These are phyloP conservation scores for Alternaria metachromatica DNA, from an alignment of 2,329 filamentous ascomycete genomes.

Conservation along the genomic window DNA sequence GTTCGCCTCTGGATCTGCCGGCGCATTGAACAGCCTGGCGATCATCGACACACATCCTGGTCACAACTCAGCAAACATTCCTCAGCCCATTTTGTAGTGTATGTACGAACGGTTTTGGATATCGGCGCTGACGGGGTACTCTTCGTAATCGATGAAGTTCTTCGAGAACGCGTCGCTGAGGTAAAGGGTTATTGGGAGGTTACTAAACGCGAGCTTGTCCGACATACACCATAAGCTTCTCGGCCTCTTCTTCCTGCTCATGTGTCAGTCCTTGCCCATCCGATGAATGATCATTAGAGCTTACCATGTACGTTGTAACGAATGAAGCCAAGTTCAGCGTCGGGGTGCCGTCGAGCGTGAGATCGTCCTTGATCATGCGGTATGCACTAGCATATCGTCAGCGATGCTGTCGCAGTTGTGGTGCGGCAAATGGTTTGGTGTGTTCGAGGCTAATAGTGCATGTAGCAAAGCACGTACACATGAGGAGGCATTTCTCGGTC, in stretches of 20 bases:
- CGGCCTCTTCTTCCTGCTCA: conserved; percentile 83
- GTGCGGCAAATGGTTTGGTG: neutral
- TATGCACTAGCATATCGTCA: conserved; percentile 65
- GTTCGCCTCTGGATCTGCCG: conserved; percentile 63
- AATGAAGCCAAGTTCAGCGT: conserved; percentile 79
- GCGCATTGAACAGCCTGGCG: conserved; percentile 80
- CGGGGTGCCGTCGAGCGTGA: conserved; percentile 79
- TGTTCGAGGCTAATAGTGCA: too few relatives aligned
- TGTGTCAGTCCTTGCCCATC: neutral
- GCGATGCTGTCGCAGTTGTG: neutral
- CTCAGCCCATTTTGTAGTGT: conserved; percentile 77
- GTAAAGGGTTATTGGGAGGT: conserved; percentile 8
- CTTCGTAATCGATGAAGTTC: conserved; percentile 73
- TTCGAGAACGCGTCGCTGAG: conserved; percentile 79
- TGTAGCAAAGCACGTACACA: conserved; percentile 53
- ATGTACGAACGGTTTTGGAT: conserved; percentile 80
- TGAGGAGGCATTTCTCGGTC: conserved; percentile 82
- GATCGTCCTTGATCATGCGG: conserved; percentile 88
- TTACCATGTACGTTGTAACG: conserved; percentile 93
- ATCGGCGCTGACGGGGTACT: conserved; percentile 59
- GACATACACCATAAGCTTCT: conserved; percentile 84
- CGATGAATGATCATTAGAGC: conserved; percentile 35
- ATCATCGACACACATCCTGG: conserved; percentile 63
- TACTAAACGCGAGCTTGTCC: conserved; percentile 41
- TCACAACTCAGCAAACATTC: neutral